These are phyloP conservation scores for Dipodascus geniculatus DNA, from an alignment of 805 yeast genomes.

Conservation along the genomic window DNA sequence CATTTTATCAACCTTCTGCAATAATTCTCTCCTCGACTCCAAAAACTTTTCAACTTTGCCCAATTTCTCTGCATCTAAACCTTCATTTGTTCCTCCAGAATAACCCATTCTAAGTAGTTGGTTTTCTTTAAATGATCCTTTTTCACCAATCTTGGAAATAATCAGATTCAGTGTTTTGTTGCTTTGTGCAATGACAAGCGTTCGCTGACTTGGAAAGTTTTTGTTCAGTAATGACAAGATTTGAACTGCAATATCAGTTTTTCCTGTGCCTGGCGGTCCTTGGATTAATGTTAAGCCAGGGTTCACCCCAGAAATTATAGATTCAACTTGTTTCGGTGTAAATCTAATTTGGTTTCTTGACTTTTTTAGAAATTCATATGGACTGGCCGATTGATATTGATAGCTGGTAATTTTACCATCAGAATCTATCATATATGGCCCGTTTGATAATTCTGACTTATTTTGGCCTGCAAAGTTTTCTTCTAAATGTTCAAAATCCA, in stretches of 20 bases:
- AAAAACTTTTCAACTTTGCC: conserved; percentile 15
- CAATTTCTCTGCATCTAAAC: conserved; percentile 9
- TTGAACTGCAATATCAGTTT: conserved; percentile 25
- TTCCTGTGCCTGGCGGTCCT: conserved; percentile 77
- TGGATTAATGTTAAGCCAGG: conserved; percentile 53
- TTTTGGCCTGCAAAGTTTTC: conserved; percentile 12
- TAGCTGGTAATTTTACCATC: background rate
- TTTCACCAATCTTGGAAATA: conserved; percentile 14
- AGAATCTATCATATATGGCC: background rate
- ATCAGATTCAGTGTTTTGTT: conserved; percentile 18
- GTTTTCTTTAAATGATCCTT: conserved; percentile 16
- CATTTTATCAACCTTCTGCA: conserved; percentile 22
- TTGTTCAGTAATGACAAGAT: conserved; percentile 16
- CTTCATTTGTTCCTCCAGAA: conserved; percentile 8
- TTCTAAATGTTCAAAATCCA: conserved; percentile 15
- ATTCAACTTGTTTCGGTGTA: conserved; percentile 19
- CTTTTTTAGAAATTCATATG: conserved; percentile 1
- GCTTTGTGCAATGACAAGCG: conserved; percentile 23
- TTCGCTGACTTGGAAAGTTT: conserved; percentile 20
- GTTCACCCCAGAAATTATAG: conserved; percentile 18
- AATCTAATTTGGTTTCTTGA: conserved; percentile 9
- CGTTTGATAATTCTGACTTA: background rate
- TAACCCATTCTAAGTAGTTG: conserved; percentile 19
- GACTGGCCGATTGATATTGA: conserved; percentile 7
- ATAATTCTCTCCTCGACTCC: conserved; percentile 5